phyloP scores from a whole-genome alignment of 805 yeast species.

The Kodamaea restingae region DNA sequence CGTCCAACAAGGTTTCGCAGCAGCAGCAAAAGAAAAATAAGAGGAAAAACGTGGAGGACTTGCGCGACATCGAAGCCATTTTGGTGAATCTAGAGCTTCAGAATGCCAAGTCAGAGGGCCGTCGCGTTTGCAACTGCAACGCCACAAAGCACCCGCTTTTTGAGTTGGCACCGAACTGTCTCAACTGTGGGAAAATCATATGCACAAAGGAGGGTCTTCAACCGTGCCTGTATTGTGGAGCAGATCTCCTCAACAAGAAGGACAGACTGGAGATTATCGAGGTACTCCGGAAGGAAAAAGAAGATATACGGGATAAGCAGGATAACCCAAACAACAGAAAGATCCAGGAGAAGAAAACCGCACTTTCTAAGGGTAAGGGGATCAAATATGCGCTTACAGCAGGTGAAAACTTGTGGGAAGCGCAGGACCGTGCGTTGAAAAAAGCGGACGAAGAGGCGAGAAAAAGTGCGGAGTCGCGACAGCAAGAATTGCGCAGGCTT shows the following conservation, averaged over 20 bases:
- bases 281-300: slow-evolving; percentile 52
- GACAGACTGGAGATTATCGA: slow-evolving; percentile 58
- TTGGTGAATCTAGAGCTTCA: slow-evolving; percentile 48
- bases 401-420: slow-evolving; percentile 60
- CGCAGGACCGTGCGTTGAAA: slow-evolving; percentile 63
- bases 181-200: slow-evolving; percentile 90
- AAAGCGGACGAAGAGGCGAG: slow-evolving; percentile 46
- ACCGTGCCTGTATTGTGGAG: slow-evolving; percentile 82
- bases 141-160: slow-evolving; percentile 85
- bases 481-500: slow-evolving; percentile 18
- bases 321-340: slow-evolving; percentile 16
- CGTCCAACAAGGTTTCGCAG: slow-evolving; percentile 21
- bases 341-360: slow-evolving; percentile 13
- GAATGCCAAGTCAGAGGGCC: slow-evolving; percentile 11
- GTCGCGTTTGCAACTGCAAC: slow-evolving; percentile 68
- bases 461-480: slow-evolving; percentile 19
- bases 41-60: slow-evolving; percentile 46
- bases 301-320: slow-evolving; percentile 20
- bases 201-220: slow-evolving; percentile 88
- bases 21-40: slow-evolving; percentile 30
- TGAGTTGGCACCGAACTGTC: slow-evolving; percentile 88
- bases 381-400: slow-evolving; percentile 53
- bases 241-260: slow-evolving; percentile 55
- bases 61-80: slow-evolving; percentile 64
- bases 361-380: slow-evolving; percentile 21